Evolutionary conservation across 331 rosid species (phyloP), one percentile per base, ranked within the genome.

Genomic region (Acacia concinna): DNA sequence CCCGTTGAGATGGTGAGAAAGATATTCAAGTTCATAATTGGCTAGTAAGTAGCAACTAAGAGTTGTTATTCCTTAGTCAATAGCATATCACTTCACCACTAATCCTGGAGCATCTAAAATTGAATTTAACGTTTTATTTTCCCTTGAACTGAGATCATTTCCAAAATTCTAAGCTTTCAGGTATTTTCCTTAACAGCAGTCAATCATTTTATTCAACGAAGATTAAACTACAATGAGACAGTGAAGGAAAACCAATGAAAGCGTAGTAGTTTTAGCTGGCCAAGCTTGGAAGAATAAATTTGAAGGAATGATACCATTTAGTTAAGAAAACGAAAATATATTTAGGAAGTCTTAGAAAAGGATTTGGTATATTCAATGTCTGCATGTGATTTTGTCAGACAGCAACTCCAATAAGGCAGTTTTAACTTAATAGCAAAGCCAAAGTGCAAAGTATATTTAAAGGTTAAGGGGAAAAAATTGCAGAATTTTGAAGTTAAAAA

Each of bases 401-500:
- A 78, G 6, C 15, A 74, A 8, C 43, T 30, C 21, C 40, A 9
- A 21, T 47, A 62, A 32, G 44, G 18, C 10, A 54, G 4, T 52
- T 74, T 31, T 60, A 57, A 59, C 25, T 5, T 15, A 38, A 78
- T 63, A 32, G 4, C 11, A 30, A 78, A 68, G 77, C 32, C 7
- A 44, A 80, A 73, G 77, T 37, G 41, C 15, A 69, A 51, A 46
- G 62, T 56, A 43, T 13, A 70, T 40, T n/a, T 27, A 32, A n/a
- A 76, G 77, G 46, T 44, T 37, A 66, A 25, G 35, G 12, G 30
- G 68, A 20, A 67, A 31, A 30, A 73, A 27, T 68, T 74, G 78
- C 79, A 73, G 56, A 31, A 74, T 32, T 7, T 31, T 57, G 67
- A 77, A 71, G 77, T 23, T 38, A 68, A 66, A 66, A 71, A 91